A percentile compares a stretch with the other conserved stretches of the same genome.
Conservation (phyloP, 1,284 basidiomycete species). For the Thecaphora frezii region DNA sequence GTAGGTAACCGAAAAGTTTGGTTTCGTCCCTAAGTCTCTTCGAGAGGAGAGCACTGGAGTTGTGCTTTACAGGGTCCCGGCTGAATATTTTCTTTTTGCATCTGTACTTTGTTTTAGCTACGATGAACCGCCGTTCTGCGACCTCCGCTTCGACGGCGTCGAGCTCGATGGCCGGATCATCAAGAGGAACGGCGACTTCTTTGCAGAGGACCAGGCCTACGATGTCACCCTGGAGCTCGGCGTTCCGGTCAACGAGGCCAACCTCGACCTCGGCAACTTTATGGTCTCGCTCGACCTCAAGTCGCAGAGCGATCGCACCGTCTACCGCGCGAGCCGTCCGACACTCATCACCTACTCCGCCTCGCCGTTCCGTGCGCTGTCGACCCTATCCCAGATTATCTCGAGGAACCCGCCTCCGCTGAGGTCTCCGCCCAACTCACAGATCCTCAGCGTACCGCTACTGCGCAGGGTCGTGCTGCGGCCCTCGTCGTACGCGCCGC, state of each 20-base stretch:
- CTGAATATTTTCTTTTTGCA: too few species aligned
- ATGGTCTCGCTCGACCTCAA: slow-evolving; percentile 50
- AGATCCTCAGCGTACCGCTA: slow-evolving; percentile 42
- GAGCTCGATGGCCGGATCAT: slow-evolving; percentile 8
- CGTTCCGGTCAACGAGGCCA: slow-evolving; percentile 50
- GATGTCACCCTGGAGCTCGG: slow-evolving; percentile 52
- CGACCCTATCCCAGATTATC: slow-evolving; percentile 25
- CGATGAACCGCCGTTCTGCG: not conserved
- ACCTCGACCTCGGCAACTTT: slow-evolving; percentile 53
- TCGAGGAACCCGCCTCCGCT: slow-evolving; percentile 26
- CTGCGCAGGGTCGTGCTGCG: slow-evolving; percentile 34
- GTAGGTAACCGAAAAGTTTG: not conserved
- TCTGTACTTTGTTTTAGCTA: too few species aligned
- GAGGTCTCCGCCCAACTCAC: slow-evolving; percentile 19
- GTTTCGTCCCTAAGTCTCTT: not conserved
- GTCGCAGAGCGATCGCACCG: slow-evolving; percentile 15
- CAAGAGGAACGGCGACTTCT: slow-evolving; percentile 25
- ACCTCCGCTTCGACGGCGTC: slow-evolving; percentile 7
- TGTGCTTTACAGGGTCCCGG: too few species aligned
- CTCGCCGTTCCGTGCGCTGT: slow-evolving; percentile 27
- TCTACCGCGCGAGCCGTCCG: slow-evolving; percentile 31
- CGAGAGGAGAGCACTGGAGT: too few species aligned
- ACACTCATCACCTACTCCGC: slow-evolving; percentile 31
- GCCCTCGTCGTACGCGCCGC: slow-evolving; percentile 23
- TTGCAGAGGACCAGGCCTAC: slow-evolving; percentile 52